Evolutionary conservation across 75 land plant genomes (phyloP), one percentile per base, ranked within the genome.

Genomic region (Pseudotsuga menziesii): DNA sequence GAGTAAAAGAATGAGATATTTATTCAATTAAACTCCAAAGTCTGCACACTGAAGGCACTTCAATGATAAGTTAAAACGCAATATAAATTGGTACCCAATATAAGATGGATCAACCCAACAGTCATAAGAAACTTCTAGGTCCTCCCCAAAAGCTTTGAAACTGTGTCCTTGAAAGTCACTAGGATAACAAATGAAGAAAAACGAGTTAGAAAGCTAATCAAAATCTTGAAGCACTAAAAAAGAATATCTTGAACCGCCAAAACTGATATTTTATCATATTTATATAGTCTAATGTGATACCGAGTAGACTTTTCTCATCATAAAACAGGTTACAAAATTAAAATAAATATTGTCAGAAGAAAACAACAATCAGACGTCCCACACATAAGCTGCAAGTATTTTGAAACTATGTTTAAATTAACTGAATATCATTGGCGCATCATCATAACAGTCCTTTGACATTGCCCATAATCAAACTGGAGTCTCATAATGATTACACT

Each of bases 91-190:
- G 17, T 83, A 96, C 97, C 99, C 97, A 77, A 94, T 79, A 80
- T 81, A 90, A 32, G 91, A 61, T 78, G 99, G 99, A 59, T 94
- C 91, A 19, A 94, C 88, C 16, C 41, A 76, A 78, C 99, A 96
- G 36, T 87, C 88, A 82, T 81, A 94, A 52, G 82, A 79, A 59
- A 83, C 79, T 58, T 70, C 82, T 9, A 75, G 64, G 75, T 39
- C 77, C 26, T 75, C 80, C 3, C 79, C 81, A 59, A 80, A 26
- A 5, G 78, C 76, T 76, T 62, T 88, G 77, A 88, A 23, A 63
- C 83, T 77, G 4, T 80, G 78, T 22, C 84, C 86, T 20, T 74
- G 81, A 22, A 72, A 57, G 80, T 83, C 87, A 79, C 90, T 90
- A 56, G 44, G 56, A 36, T 57, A 52, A 80, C n/a, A 67, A 55